phyloP scores from a whole-genome alignment of 2,329 filamentous ascomycete genomes.

The Karstenula rhodostoma region DNA sequence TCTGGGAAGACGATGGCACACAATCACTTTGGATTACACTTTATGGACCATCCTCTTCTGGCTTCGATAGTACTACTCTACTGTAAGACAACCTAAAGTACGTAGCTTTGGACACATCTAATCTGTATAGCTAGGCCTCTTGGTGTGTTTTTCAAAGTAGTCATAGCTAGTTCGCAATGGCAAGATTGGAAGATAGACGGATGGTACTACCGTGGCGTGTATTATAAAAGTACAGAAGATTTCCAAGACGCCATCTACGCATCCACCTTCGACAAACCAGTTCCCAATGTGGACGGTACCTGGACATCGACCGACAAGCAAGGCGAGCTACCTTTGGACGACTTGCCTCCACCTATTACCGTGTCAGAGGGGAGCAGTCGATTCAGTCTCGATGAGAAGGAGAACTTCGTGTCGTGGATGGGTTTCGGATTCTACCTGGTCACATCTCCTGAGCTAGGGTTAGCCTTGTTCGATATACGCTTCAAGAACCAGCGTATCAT shows the following conservation, averaged over 20 bases:
- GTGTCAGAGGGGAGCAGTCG: slow-evolving; percentile 55
- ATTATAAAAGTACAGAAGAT: slow-evolving; percentile 60
- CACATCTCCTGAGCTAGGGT: slow-evolving; percentile 58
- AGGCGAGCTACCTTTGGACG: slow-evolving; percentile 56
- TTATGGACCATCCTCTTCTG: slow-evolving; percentile 49
- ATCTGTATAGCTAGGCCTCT: slow-evolving; percentile 43
- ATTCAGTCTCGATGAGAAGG: slow-evolving; percentile 53
- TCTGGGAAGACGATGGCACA: slow-evolving; percentile 41
- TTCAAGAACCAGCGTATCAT: slow-evolving; percentile 64
- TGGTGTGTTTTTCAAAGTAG: slow-evolving; percentile 52
- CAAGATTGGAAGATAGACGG: slow-evolving; percentile 60
- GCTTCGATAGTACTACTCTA: slow-evolving; percentile 55
- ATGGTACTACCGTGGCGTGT: slow-evolving; percentile 64
- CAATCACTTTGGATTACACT: slow-evolving; percentile 59
- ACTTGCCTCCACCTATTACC: slow-evolving; percentile 62
- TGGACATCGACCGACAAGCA: slow-evolving; percentile 57
- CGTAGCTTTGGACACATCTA: no score
- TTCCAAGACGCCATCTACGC: slow-evolving; percentile 57
- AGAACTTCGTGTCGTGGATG: slow-evolving; percentile 62
- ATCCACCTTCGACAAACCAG: slow-evolving; percentile 57
- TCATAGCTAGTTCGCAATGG: slow-evolving; percentile 62
- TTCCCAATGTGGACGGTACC: slow-evolving; percentile 57
- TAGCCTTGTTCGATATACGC: slow-evolving; percentile 61
- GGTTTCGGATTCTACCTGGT: slow-evolving; percentile 62
- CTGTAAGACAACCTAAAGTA: slow-evolving; percentile 28